Percentiles rank a stretch among this genome's conserved stretches.
Conservation (phyloP, 2,329 filamentous ascomycete species). For the Dactylellina cionopaga region DNA sequence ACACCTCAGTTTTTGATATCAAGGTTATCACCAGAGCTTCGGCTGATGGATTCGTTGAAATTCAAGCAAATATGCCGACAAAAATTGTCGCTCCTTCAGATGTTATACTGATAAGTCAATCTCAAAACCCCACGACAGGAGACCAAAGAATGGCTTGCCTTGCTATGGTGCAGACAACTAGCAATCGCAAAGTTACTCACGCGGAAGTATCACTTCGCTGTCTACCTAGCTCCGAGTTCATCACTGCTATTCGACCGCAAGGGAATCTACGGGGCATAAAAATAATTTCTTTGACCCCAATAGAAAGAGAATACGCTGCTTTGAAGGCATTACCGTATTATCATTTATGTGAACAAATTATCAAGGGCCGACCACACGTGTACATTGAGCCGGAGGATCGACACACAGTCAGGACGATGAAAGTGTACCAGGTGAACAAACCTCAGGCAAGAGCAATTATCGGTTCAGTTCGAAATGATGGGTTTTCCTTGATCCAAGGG, state of each 20-base stretch:
- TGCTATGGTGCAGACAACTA: conserved; percentile 81
- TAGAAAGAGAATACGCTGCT: conserved; percentile 94
- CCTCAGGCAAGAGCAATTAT: conserved; percentile 92
- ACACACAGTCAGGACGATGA: conserved; percentile 73
- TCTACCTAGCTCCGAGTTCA: conserved; percentile 70
- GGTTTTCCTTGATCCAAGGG: conserved; percentile 95
- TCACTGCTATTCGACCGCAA: conserved; percentile 28
- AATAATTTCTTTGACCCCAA: conserved; percentile 75
- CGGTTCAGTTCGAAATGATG: conserved; percentile 93
- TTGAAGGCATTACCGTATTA: conserved; percentile 92
- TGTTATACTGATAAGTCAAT: conserved; percentile 83
- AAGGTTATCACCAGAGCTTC: conserved; percentile 87
- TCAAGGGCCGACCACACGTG: conserved; percentile 87
- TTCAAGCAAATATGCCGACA: conserved; percentile 82
- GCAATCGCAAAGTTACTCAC: conserved; percentile 76
- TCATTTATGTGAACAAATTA: conserved; percentile 91
- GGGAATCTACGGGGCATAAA: conserved; percentile 41
- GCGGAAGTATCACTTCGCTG: conserved; percentile 82
- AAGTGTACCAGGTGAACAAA: conserved; percentile 83
- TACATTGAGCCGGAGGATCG: conserved; percentile 82
- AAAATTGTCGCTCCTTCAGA: conserved; percentile 79
- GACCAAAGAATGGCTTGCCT: conserved; percentile 79
- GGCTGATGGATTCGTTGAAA: conserved; percentile 91
- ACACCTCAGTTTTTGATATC: conserved; percentile 82
- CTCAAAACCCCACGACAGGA: conserved; percentile 74